Evolutionary conservation across 306 rosid species (phyloP).

Genomic region (Betula pendula): DNA sequence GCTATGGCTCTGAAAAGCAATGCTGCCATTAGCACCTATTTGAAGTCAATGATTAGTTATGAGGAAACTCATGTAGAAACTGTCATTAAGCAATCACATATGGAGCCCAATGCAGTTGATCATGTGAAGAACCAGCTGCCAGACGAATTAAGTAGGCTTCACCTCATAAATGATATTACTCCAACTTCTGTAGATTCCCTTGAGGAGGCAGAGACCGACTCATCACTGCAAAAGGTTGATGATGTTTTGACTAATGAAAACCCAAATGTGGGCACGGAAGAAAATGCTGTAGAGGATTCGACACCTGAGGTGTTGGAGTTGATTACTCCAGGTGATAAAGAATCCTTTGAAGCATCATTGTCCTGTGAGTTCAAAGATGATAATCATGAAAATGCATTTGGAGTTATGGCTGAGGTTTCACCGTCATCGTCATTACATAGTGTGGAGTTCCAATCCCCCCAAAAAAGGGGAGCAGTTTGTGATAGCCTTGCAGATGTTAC

Average conservation of each 20-base stretch:
- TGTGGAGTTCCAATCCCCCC: background rate
- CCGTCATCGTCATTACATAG: constrained; percentile 17
- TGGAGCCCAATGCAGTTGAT: constrained; percentile 33
- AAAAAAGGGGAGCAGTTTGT: constrained; percentile 3
- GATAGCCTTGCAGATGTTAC: constrained; percentile 16
- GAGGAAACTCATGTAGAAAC: constrained; percentile 38
- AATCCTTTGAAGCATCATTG: constrained; percentile 29
- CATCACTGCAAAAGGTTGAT: constrained; percentile 28
- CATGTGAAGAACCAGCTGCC: constrained; percentile 29
- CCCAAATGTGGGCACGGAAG: constrained; percentile 31
- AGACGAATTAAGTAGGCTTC: constrained; percentile 22
- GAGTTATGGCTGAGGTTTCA: constrained; percentile 23
- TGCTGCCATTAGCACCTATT: constrained; percentile 16
- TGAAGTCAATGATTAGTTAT: constrained; percentile 22
- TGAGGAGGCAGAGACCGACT: constrained; percentile 28
- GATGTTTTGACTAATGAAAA: constrained; percentile 32
- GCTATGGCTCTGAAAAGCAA: constrained; percentile 26
- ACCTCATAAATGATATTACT: constrained; percentile 25
- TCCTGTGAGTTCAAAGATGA: constrained; percentile 19
- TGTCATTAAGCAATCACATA: constrained; percentile 25
- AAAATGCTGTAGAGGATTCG: constrained; percentile 28
- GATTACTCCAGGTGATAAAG: constrained; percentile 32
- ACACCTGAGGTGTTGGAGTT: constrained; percentile 23
- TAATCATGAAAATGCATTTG: constrained; percentile 12
- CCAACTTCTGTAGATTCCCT: constrained; percentile 22